Evolutionary conservation across 2,329 filamentous ascomycete genomes (phyloP).

Genomic region (Apiospora saccharicola): DNA sequence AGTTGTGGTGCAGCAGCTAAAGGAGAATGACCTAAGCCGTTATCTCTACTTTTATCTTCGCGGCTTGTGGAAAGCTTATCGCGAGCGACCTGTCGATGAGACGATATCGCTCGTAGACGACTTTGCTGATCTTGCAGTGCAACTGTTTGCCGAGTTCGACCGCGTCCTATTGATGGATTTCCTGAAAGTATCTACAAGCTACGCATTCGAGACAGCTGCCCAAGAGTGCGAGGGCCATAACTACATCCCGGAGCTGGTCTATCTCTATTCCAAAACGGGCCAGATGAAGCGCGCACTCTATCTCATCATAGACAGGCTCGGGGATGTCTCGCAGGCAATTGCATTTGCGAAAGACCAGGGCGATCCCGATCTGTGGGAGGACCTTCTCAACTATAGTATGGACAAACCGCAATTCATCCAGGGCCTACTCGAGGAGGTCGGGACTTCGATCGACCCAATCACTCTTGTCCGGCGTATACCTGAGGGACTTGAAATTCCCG

Average conservation of each 20-base stretch:
- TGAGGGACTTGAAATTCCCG: slow-evolving; percentile 90
- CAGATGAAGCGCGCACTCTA: slow-evolving; percentile 91
- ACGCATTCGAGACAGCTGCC: slow-evolving; percentile 82
- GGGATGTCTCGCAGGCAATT: slow-evolving; percentile 91
- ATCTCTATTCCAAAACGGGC: slow-evolving; percentile 92
- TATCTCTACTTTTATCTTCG: slow-evolving; percentile 95
- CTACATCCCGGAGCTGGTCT: slow-evolving; percentile 93
- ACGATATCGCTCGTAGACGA: slow-evolving; percentile 78
- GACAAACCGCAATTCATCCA: slow-evolving; percentile 96
- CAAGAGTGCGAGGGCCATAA: slow-evolving; percentile 81
- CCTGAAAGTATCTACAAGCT: slow-evolving; percentile 82
- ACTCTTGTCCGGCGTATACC: slow-evolving; percentile 89
- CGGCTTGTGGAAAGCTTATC: slow-evolving; percentile 78
- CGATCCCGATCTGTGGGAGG: slow-evolving; percentile 92
- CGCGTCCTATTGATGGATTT: slow-evolving; percentile 85
- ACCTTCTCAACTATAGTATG: slow-evolving; percentile 95
- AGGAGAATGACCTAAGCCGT: slow-evolving; percentile 69
- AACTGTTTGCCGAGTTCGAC: slow-evolving; percentile 86
- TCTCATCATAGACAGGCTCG: slow-evolving; percentile 92
- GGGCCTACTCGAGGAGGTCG: slow-evolving; percentile 89
- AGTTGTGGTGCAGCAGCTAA: slow-evolving; percentile 80
- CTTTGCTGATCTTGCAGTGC: slow-evolving; percentile 86
- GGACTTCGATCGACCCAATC: slow-evolving; percentile 92
- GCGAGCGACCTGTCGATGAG: slow-evolving; percentile 64
- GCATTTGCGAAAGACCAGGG: slow-evolving; percentile 93